Evolutionary conservation across 257 asterid genomes (phyloP).

Genomic region (Prunella vulgaris): DNA sequence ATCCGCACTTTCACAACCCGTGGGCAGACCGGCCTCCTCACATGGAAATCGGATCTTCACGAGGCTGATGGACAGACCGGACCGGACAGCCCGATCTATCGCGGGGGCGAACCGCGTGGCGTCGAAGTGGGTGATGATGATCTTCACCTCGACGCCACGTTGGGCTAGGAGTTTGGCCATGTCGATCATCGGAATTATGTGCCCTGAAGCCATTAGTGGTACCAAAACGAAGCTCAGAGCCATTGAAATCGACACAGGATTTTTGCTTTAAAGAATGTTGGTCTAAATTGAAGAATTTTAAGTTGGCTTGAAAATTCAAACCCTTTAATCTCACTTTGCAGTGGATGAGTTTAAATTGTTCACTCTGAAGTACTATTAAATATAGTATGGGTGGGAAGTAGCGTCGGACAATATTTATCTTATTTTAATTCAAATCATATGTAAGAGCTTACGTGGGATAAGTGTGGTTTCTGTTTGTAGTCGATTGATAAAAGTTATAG

Average conservation of each 20-base stretch:
- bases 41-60: slow-evolving; percentile 39
- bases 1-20: slow-evolving; percentile 53
- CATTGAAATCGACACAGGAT: neutral
- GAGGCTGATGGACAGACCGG: slow-evolving; percentile 32
- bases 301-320: no score
- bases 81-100: neutral
- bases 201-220: slow-evolving; percentile 51
- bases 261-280: no score
- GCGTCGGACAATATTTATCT: neutral
- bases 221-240: slow-evolving; percentile 46
- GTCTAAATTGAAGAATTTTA: neutral
- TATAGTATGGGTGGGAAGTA: neutral
- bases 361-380: neutral
- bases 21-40: slow-evolving; percentile 43
- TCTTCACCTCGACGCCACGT: slow-evolving; percentile 34
- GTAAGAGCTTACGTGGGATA: neutral
- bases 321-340: neutral
- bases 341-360: neutral
- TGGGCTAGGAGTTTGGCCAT: slow-evolving; percentile 23
- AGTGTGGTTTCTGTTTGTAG: neutral
- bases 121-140: slow-evolving; percentile 42
- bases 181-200: slow-evolving; percentile 42
- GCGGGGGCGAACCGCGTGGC: slow-evolving; percentile 27
- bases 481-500: neutral
- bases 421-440: neutral